Conservation (phyloP, 2,329 filamentous ascomycete genomes). For the Calonectria honghensis region DNA sequence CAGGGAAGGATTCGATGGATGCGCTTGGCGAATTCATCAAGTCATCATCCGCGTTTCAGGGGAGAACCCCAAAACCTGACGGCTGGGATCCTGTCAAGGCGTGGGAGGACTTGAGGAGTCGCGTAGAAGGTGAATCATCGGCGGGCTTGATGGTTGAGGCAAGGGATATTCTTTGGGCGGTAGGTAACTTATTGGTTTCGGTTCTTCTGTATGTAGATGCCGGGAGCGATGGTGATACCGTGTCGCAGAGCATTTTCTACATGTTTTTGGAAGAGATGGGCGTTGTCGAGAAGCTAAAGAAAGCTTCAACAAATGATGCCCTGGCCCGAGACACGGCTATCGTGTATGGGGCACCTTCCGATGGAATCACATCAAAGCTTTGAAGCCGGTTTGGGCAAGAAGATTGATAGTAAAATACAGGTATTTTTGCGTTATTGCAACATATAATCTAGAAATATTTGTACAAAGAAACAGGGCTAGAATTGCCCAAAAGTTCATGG, state of each 20-base stretch:
- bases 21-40: conserved; percentile 66
- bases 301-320: conserved; percentile 49
- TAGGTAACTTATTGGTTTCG: conserved; percentile 66
- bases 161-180: conserved; percentile 64
- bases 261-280: conserved; percentile 61
- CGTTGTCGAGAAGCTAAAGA: conserved; percentile 44
- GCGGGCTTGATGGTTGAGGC: conserved; percentile 67
- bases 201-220: conserved; percentile 66
- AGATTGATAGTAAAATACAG: background rate
- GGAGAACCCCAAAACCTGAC: conserved; percentile 48
- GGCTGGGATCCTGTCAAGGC: conserved; percentile 57
- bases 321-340: conserved; percentile 59
- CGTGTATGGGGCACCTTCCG: conserved; percentile 59
- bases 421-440: conserved; percentile 11
- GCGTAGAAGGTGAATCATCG: conserved; percentile 60
- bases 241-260: conserved; percentile 62
- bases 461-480: conserved; percentile 5
- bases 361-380: conserved; percentile 48
- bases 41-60: conserved; percentile 50
- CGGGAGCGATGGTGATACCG: conserved; percentile 59
- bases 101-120: conserved; percentile 64
- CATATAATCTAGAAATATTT: conserved; percentile 16
- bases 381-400: conserved; percentile 39
- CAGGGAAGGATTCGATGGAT: conserved; percentile 61
- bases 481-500: background rate